phyloP scores from a whole-genome alignment of 352 stramenopile genomes.

The Aphanomyces invadans region DNA sequence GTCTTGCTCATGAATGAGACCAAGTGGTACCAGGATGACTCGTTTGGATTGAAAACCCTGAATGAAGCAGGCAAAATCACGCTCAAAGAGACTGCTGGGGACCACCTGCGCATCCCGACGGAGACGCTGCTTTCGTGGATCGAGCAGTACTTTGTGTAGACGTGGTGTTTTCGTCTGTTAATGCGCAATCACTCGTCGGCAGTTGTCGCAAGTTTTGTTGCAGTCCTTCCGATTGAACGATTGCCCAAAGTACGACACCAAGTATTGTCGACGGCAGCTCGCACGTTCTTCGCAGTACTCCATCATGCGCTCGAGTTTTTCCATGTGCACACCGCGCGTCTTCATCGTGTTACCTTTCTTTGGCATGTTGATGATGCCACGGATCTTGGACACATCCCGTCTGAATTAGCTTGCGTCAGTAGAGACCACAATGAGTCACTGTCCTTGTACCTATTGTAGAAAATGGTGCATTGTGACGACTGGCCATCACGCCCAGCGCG shows the following conservation, averaged over 20 bases:
- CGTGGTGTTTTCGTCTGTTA: neutral
- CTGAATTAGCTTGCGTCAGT: neutral
- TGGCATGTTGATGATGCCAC: conserved; percentile 26
- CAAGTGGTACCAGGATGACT: conserved; percentile 86
- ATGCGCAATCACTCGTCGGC: conserved; percentile 22
- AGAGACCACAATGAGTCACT: neutral
- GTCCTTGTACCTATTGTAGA: conserved; percentile 11
- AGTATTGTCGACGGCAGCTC: conserved; percentile 18
- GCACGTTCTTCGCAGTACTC: conserved; percentile 20
- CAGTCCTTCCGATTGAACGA: conserved; percentile 21
- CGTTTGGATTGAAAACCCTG: conserved; percentile 87
- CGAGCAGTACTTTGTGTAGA: conserved; percentile 58
- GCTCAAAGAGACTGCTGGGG: conserved; percentile 82
- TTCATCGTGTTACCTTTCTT: conserved; percentile 24
- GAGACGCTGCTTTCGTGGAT: conserved; percentile 78
- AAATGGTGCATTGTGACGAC: conserved; percentile 18
- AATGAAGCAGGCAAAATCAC: conserved; percentile 82
- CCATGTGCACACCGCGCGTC: conserved; percentile 18
- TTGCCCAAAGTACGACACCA: conserved; percentile 21
- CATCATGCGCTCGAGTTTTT: conserved; percentile 24
- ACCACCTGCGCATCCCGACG: conserved; percentile 87
- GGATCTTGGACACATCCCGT: conserved; percentile 20
- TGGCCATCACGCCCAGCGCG: conserved; percentile 19
- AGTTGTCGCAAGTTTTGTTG: conserved; percentile 22
- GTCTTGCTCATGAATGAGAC: conserved; percentile 89